These are phyloP conservation scores for Chenopodium formosanum DNA, from an alignment of 148 eudicot species.

Conservation along the genomic window DNA sequence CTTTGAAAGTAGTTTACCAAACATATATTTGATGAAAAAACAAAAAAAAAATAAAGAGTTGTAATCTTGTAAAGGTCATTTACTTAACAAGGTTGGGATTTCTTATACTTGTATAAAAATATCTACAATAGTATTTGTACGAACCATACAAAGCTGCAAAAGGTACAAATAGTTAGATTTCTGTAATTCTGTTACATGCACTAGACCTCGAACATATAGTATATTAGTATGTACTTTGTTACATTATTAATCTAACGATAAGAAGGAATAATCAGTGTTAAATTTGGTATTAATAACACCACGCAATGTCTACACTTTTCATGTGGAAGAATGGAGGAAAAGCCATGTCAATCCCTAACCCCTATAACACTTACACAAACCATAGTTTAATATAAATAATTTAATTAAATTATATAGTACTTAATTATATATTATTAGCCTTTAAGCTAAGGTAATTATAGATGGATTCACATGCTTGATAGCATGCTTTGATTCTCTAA, in stretches of 20 bases:
- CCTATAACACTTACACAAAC: not conserved
- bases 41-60: too few relatives aligned
- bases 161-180: not conserved
- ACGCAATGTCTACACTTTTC: slow-evolving; percentile 5
- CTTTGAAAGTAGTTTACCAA: too few relatives aligned
- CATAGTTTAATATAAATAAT: not conserved
- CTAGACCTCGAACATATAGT: not conserved
- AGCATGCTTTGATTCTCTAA: slow-evolving; percentile 49
- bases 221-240: not conserved
- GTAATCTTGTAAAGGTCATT: too few relatives aligned
- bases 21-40: too few relatives aligned
- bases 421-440: not conserved
- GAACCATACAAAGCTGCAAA: not conserved
- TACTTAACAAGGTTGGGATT: too few relatives aligned
- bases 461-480: slow-evolving; percentile 37
- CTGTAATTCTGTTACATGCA: not conserved
- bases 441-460: slow-evolving; percentile 32
- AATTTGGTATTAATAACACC: not conserved
- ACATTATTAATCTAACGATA: not conserved
- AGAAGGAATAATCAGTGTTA: slow-evolving; percentile 4
- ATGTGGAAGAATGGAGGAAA: not conserved
- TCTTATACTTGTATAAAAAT: too few relatives aligned
- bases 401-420: not conserved
- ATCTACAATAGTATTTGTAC: too few relatives aligned
- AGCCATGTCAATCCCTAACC: not conserved